Evolutionary conservation across 768 basidiomycete species (phyloP), one percentile per base, ranked within the genome.

Genomic region (Cystoderma amianthinum): DNA sequence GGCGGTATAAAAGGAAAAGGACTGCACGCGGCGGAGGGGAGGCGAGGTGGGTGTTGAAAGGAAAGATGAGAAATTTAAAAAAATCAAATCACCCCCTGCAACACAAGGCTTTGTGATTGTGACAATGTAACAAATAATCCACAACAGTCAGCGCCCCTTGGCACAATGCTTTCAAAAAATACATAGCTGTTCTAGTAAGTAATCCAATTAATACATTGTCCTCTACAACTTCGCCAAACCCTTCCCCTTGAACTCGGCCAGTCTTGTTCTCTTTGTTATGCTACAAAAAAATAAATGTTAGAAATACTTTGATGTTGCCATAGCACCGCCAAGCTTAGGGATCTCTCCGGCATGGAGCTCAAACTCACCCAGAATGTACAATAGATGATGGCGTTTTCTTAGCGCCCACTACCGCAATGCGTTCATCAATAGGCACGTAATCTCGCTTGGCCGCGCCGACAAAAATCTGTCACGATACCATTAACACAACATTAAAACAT

Each of bases 401-500:
- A 19, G 54, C 52, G 3, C 77, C 82, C 42, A 76, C 70, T 17
- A 80, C 76, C 9, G 67, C 60, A 10, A 59, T 61, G 24, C 91
- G 78, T 38, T 79, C 62, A 1, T 76, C 74, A 12, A 89, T 59
- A 15, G 76, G 69, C 24, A 86, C 75, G 59, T 85, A 95, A 42
- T 85, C 78, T 32, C 92, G 78, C 58, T 81, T 82, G 12, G 71
- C 63, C 4, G 76, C 63, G 3, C 92, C 92, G 12, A 90, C 75
- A 53, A 87, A 95, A 39, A 94, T 76, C 83, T 89, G 46, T 20
- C 44, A 28, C 23, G 15, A 35, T 22, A 10, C 12, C 7, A 33
- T 10, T 32, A 18, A 33, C 35, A 39, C 36, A 48, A 42, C 34
- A 7, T n/a, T 32, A 7, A 38, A 37, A 41, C 46, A 46, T 36